Conservation (phyloP, 192 early-diverging fungal genomes). For the Coemansia pectinata region DNA sequence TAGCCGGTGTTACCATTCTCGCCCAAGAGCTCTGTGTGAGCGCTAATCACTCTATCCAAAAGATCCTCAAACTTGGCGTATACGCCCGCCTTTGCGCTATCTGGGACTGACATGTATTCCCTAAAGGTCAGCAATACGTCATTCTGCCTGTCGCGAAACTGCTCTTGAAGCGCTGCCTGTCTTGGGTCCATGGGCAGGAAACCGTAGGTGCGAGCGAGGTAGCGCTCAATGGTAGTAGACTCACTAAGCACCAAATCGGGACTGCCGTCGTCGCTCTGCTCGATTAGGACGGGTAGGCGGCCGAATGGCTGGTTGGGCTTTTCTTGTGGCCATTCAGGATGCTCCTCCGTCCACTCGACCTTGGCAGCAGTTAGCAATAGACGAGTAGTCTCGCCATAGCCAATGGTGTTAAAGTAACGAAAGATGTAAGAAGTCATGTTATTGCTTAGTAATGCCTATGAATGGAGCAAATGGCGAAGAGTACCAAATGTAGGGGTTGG, state of each 20-base stretch:
- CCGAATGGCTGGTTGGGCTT: conserved; percentile 42
- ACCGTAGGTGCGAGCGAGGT: conserved; percentile 55
- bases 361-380: conserved; percentile 42
- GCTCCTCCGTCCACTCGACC: conserved; percentile 39
- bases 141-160: conserved; percentile 15
- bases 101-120: not conserved
- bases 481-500: not conserved
- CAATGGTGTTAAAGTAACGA: conserved; percentile 29
- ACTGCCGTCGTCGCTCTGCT: conserved; percentile 20
- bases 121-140: conserved; percentile 6
- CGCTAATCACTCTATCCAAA: conserved; percentile 21
- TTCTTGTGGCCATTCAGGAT: conserved; percentile 33
- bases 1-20: conserved; percentile 60
- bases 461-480: not conserved
- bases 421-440: conserved; percentile 22
- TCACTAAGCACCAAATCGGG: conserved; percentile 46
- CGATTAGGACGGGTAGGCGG: conserved; percentile 35
- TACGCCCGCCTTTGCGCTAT: not conserved
- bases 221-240: conserved; percentile 56
- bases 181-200: conserved; percentile 32
- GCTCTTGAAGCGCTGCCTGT: conserved; percentile 32
- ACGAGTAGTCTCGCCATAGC: conserved; percentile 26
- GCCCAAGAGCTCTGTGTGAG: conserved; percentile 41
- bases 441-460: not conserved
- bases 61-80: conserved; percentile 20